Percentiles rank a stretch among this genome's conserved stretches.
These are phyloP conservation scores for Cutaneotrichosporon sp. DNA, from an alignment of 1,284 basidiomycete species.

Conservation along the genomic window DNA sequence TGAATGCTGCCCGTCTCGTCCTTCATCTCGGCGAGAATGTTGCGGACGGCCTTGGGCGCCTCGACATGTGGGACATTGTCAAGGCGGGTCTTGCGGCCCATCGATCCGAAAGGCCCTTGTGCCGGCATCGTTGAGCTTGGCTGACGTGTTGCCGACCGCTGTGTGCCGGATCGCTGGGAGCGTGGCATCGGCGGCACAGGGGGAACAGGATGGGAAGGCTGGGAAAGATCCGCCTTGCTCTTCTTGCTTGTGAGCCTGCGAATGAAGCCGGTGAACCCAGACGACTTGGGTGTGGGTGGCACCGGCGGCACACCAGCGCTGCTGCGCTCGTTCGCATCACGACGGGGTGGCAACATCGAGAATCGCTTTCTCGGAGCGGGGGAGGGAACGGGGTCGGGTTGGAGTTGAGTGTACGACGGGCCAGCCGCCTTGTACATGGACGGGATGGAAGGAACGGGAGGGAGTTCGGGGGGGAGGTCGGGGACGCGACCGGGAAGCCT, in stretches of 20 bases:
- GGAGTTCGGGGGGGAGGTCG: background rate
- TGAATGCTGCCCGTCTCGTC: conserved; percentile 8
- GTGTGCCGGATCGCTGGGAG: background rate
- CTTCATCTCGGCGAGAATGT: conserved; percentile 22
- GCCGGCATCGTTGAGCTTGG: background rate
- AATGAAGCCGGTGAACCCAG: conserved; percentile 13
- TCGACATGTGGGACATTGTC: conserved; percentile 11
- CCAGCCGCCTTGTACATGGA: conserved; percentile 14
- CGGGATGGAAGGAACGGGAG: conserved; percentile 15
- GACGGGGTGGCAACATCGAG: background rate
- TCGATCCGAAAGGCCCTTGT: conserved; percentile 2
- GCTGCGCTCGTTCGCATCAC: background rate
- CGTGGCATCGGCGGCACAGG: conserved; percentile 3
- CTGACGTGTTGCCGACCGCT: background rate
- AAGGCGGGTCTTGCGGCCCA: conserved; percentile 7
- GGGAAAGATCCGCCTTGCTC: background rate
- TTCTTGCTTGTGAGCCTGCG: conserved; percentile 15
- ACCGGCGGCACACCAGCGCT: background rate
- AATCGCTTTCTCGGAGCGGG: background rate
- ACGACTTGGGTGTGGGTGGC: conserved; percentile 4
- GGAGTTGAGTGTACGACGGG: background rate
- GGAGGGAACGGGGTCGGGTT: background rate
- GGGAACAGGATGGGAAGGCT: background rate
- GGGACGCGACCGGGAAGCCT: background rate
- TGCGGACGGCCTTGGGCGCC: conserved; percentile 13